Base-by-base conservation (phyloP, 2,329 filamentous ascomycete genomes). In the Cladosporium sp. region DNA sequence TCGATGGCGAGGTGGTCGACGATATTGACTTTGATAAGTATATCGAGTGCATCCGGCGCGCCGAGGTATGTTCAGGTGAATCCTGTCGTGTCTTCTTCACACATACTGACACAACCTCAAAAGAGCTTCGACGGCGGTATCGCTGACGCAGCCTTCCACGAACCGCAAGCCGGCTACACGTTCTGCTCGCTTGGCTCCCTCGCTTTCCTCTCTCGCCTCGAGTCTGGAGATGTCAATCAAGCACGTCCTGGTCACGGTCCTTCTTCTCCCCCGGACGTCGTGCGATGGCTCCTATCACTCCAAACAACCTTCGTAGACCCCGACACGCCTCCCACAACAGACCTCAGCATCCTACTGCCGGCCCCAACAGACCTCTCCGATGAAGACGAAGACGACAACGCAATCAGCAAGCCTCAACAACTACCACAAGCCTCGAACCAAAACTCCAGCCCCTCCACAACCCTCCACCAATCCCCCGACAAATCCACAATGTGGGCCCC, bases 101-200 rank as follows among this genome's bases (percentile, higher is more conserved):
- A 7, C 18, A 2, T 28, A 21, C 58, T 25, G 63, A 66, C 56
- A 67, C 23, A 16, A 3, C 0, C n/a, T 60, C 85, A 89, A n/a
- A 57, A 93, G 88, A 89, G 89, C 0, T 96, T 93, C 74, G 93
- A 97, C 71, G 92, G 92, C 5, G 93, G 93, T 6, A 88, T 96
- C 68, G 89, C 89, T 2, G 92, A 96, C 76, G 88, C 86, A 39
- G 88, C 89, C 0, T 88, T 88, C 67, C 89, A 93, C 66, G 93
- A 97, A 79, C 89, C 92, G 36, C 93, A 97, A 74, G 91, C 92
- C 70, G 95, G 95, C 23, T 94, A 96, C 76, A 93, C 92, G 11
- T 97, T 93, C 81, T 97, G 93, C 77, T 93, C 90, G 8, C 85
- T 97, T 63, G 88, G 87, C 13, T 90, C 92, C 5, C 81, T 98